These are phyloP conservation scores for Chlorella variabilis DNA, from an alignment of 163 green algal genomes.

Conservation along the genomic window DNA sequence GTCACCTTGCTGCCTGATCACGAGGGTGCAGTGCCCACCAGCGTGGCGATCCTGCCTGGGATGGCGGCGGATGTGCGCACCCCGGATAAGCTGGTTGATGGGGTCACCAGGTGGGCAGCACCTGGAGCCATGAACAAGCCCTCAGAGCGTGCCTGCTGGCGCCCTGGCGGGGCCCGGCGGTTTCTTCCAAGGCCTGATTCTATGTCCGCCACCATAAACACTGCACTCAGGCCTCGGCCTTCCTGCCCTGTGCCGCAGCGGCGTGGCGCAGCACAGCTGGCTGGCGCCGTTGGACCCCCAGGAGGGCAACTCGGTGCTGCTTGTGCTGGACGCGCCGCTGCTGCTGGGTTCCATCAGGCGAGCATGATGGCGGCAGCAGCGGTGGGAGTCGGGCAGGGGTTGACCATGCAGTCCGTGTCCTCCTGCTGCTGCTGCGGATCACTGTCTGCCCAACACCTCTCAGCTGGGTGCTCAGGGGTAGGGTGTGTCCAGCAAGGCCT, in stretches of 20 bases:
- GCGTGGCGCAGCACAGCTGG: conserved; percentile 31
- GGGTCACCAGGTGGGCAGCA: conserved; percentile 14
- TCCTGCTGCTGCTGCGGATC: no score
- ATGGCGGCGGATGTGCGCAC: conserved; percentile 47
- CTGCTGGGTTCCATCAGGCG: conserved; percentile 29
- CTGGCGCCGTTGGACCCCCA: conserved; percentile 22
- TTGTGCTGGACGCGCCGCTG: conserved; percentile 24
- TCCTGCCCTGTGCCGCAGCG: not conserved
- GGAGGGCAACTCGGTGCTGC: conserved; percentile 13
- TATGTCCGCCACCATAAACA: no score
- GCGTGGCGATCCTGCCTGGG: conserved; percentile 33
- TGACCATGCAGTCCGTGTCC: no score
- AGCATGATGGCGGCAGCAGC: no score
- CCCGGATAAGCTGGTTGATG: conserved; percentile 57
- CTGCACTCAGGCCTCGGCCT: no score
- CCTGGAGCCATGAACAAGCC: not conserved
- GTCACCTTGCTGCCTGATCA: not conserved
- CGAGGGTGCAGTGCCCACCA: conserved; percentile 43
- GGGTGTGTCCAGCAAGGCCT: no score
- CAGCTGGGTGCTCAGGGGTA: no score
- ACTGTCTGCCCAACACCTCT: no score
- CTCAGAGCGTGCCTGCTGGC: no score
- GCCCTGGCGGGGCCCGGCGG: no score
- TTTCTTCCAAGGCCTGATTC: no score
- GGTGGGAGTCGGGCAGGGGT: no score